A percentile compares a stretch with the other conserved stretches of the same genome.
These are phyloP conservation scores for Hypocrella siamensis DNA, from an alignment of 2,329 filamentous ascomycete species.

Conservation along the genomic window DNA sequence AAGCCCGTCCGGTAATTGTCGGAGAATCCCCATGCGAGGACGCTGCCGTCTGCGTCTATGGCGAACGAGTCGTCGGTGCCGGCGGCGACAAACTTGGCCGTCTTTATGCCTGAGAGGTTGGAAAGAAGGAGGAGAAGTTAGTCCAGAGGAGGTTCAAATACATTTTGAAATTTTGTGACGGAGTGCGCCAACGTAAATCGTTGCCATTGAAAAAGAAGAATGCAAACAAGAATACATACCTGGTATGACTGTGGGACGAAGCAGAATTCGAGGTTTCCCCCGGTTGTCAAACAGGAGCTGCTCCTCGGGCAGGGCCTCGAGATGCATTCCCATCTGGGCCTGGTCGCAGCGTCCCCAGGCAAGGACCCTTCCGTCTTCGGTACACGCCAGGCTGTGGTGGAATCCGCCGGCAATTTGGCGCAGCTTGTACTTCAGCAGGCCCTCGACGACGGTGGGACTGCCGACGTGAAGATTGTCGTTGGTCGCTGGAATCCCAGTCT, in stretches of 20 bases:
- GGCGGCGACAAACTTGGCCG: constrained; percentile 28
- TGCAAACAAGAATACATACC: too few species aligned
- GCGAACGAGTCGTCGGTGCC: constrained; percentile 54
- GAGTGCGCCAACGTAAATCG: too few species aligned
- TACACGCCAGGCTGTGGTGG: constrained; percentile 24
- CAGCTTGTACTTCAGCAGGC: constrained; percentile 36
- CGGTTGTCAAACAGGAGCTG: constrained; percentile 3
- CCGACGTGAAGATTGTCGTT: constrained; percentile 31
- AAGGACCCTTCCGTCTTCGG: constrained; percentile 23
- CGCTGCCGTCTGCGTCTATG: constrained; percentile 47
- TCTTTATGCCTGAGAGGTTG: too few species aligned
- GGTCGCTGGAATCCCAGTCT: constrained; percentile 44
- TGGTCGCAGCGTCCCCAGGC: constrained; percentile 29
- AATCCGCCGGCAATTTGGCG: constrained; percentile 34
- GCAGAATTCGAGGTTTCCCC: constrained; percentile 3
- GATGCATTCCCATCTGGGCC: constrained; percentile 12
- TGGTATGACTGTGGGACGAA: constrained; percentile 12
- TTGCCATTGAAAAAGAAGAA: too few species aligned
- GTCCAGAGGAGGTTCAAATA: too few species aligned
- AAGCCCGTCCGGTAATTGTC: constrained; percentile 58
- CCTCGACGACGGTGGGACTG: constrained; percentile 19
- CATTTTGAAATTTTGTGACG: too few species aligned
- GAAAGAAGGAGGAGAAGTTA: too few species aligned
- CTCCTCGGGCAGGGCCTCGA: constrained; percentile 1
- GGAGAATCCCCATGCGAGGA: constrained; percentile 60